Base-by-base conservation (phyloP, 2,329 filamentous ascomycete species). In the Hortaea sp. region DNA sequence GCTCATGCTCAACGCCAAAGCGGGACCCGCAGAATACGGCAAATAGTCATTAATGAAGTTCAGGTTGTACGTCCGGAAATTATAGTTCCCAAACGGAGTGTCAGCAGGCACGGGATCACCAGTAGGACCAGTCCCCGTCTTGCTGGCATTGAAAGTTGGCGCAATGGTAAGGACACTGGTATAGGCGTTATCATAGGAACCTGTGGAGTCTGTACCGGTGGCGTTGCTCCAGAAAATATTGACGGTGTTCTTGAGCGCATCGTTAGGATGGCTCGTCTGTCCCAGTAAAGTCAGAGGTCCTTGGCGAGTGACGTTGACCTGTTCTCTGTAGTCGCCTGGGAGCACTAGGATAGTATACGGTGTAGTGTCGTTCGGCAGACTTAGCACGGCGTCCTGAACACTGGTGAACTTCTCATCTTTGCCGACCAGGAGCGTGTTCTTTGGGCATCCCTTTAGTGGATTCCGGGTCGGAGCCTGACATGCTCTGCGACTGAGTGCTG, bases 61-160 rank as follows among this genome's bases (percentile, higher is more conserved):
- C 35, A 85, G 66, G 55, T 84, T 84, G 61, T 85, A 84, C 0
- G 73, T 77, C 6, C 79, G 69, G 60, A 85, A 84, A 57, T 84
- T 73, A 0, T 54, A 59, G 56, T 75, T 81, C 2, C 81, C 81
- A 50, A 83, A 82, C 0, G 79, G 79, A 0, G 81, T 84, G 41
- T 69, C 73, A 0, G 63, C 68, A 0, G 79, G 77, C 0, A 85
- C 78, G 0, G 77, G 63, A 54, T 74, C 79, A 0, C 81, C 81
- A 0, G 77, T 80, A 0, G 81, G 71, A 0, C 81, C 81, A 4
- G 71, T 67, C 4, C 81, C 81, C 0, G 79, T 83, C 20, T 79
- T 63, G 7, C 75, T 78, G 6, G 79, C 72, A 52, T 84, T 76
- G 41, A 82, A 69, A 0, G 73, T 84, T 0, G 81, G 81, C 0